phyloP scores from a whole-genome alignment of 306 rosid genomes.

The Cucurbita argyrosperma region DNA sequence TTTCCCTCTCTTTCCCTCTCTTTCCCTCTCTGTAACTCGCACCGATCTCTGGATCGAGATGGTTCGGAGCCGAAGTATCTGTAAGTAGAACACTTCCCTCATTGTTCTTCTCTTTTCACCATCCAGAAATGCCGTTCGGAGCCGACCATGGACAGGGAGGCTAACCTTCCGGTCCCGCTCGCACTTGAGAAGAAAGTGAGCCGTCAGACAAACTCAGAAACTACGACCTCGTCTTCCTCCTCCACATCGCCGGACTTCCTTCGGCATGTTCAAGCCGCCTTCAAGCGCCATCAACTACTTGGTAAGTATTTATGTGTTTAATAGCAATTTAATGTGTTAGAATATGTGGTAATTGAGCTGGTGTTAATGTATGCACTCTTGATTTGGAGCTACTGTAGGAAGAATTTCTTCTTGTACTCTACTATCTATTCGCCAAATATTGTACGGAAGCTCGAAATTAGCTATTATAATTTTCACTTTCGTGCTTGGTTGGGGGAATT shows the following conservation, averaged over 20 bases:
- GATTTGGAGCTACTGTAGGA: not conserved
- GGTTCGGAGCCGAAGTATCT: not conserved
- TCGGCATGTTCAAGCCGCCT: slow-evolving; percentile 38
- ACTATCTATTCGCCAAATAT: not conserved
- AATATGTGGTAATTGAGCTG: not conserved
- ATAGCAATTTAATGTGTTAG: not conserved
- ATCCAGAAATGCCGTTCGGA: slow-evolving; percentile 46
- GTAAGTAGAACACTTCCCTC: not conserved
- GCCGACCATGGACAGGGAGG: slow-evolving; percentile 80
- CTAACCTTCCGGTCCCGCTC: slow-evolving; percentile 38
- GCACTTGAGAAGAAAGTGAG: slow-evolving; percentile 8
- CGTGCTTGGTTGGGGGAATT: not conserved
- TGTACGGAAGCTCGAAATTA: not conserved
- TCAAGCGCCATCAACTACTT: slow-evolving; percentile 47
- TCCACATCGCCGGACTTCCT: slow-evolving; percentile 48
- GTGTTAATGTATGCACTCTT: not conserved
- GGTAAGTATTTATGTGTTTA: slow-evolving; percentile 16
- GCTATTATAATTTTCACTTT: not conserved
- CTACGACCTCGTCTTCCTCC: slow-evolving; percentile 31
- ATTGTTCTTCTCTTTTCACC: not conserved
- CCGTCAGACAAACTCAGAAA: slow-evolving; percentile 25
- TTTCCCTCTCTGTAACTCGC: not conserved
- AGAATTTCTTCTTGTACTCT: not conserved
- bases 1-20: not conserved
- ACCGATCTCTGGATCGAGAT: not conserved